Evolutionary conservation across 2,329 filamentous ascomycete species (phyloP), one percentile per base, ranked within the genome.

Genomic region (Aspergillus fumigatus): DNA sequence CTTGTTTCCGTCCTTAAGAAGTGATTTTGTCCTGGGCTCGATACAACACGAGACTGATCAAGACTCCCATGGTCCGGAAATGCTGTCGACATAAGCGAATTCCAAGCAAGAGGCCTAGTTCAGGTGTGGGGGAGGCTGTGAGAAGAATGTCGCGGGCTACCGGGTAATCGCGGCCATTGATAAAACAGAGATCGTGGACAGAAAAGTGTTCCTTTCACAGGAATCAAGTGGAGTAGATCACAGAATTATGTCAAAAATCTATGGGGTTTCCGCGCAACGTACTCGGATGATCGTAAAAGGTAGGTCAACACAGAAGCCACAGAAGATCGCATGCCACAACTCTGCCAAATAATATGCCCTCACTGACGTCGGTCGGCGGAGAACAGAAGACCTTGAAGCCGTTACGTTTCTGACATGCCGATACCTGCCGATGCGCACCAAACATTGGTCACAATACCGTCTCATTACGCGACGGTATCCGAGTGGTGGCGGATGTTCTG

Each of bases 371-470:
- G 56, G 50, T 60, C 51, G 60, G 50, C 41, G 61, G 54, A 58
- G 53, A 50, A 53, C 50, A 47, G 29, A 50, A 51, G 49, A 48
- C 54, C 57, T 54, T 35, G 54, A 52, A 53, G 51, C 54, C 38
- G 57, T 58, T 66, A 67, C 61, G 51, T 52, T 54, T 38, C 58
- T 69, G 64, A 72, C 69, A 57, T 68, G 69, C 69, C 69, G 69
- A 71, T 72, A 72, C 69, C 61, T 59, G 53, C 60, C 51, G 55
- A 52, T 14, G 48, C 49, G 64, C 60, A 63, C 60, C 35, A 51
- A 32, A 27, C 5, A 10, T 10, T 4, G 7, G 10, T 23, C 54
- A 11, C 48, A 48, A 54, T 64, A 66, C 64, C 51, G 62, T 66
- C 54, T 57, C 47, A 50, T 61, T 61, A 66, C 64, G 51, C 26